phyloP scores from a whole-genome alignment of 352 stramenopile species.

The Pythium rhizo-oryzae region DNA sequence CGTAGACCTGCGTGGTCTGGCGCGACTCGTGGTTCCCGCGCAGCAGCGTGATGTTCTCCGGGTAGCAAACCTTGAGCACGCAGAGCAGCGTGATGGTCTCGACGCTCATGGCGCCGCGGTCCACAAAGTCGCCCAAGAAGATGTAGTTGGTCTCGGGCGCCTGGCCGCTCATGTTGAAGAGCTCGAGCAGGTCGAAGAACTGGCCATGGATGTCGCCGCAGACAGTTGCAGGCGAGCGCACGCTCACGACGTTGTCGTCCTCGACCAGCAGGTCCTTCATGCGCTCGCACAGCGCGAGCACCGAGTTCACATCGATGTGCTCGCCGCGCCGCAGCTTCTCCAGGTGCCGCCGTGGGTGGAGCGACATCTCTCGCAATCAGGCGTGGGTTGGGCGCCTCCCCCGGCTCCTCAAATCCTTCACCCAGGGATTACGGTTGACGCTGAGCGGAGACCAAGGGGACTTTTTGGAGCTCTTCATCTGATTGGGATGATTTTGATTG shows the following conservation, averaged over 20 bases:
- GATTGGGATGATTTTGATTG: slow-evolving; percentile 13
- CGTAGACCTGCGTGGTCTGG: slow-evolving; percentile 65
- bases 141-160: slow-evolving; percentile 91
- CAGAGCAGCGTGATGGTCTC: slow-evolving; percentile 85
- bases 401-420: not conserved
- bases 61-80: slow-evolving; percentile 86
- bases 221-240: slow-evolving; percentile 84
- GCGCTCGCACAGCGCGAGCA: slow-evolving; percentile 89
- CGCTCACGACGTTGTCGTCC: slow-evolving; percentile 87
- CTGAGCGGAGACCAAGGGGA: not conserved
- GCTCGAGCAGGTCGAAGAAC: slow-evolving; percentile 90
- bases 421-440: slow-evolving; percentile 1
- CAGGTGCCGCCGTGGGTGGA: slow-evolving; percentile 37
- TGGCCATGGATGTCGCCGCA: slow-evolving; percentile 90
- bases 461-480: not conserved
- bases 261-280: slow-evolving; percentile 86
- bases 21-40: slow-evolving; percentile 68
- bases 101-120: slow-evolving; percentile 89
- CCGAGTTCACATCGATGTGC: slow-evolving; percentile 85
- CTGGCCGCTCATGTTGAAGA: slow-evolving; percentile 88
- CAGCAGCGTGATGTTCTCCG: slow-evolving; percentile 84
- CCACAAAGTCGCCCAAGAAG: slow-evolving; percentile 92
- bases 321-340: slow-evolving; percentile 81
- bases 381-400: not conserved
- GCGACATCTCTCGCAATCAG: slow-evolving; percentile 25